A percentile compares a stretch with the other conserved stretches of the same genome.
phyloP scores from a whole-genome alignment of 2,329 filamentous ascomycete species.

The Cladosporium halotolerans region DNA sequence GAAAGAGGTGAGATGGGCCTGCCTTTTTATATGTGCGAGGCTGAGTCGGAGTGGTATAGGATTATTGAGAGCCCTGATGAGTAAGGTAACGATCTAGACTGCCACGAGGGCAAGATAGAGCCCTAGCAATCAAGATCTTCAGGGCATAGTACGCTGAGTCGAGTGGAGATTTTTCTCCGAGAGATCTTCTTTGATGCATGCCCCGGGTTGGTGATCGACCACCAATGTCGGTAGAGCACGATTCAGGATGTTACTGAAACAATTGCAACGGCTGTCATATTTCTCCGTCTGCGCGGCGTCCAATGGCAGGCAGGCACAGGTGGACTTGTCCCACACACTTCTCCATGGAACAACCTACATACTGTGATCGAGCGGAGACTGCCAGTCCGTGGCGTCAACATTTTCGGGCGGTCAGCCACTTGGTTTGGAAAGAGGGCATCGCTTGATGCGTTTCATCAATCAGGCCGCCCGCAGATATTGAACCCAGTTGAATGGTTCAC shows the following conservation, averaged over 20 bases:
- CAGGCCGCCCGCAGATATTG: too few relatives aligned
- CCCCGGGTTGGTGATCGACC: background rate
- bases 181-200: background rate
- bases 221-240: background rate
- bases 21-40: background rate
- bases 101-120: background rate
- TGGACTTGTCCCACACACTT: too few relatives aligned
- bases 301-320: background rate
- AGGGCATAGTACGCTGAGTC: background rate
- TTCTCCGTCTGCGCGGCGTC: slow-evolving; percentile 1
- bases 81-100: slow-evolving; percentile 1
- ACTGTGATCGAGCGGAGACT: too few relatives aligned
- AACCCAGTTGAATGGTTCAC: too few relatives aligned
- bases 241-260: background rate
- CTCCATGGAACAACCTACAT: too few relatives aligned
- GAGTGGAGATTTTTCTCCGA: background rate
- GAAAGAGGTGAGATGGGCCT: background rate
- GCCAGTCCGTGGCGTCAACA: too few relatives aligned
- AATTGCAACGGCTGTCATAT: background rate
- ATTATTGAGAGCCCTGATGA: background rate
- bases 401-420: too few relatives aligned
- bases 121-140: background rate
- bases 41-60: background rate
- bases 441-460: too few relatives aligned
- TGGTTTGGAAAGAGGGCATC: too few relatives aligned